Evolutionary conservation across 768 basidiomycete species (phyloP).

Genomic region (Galerina sulciceps): DNA sequence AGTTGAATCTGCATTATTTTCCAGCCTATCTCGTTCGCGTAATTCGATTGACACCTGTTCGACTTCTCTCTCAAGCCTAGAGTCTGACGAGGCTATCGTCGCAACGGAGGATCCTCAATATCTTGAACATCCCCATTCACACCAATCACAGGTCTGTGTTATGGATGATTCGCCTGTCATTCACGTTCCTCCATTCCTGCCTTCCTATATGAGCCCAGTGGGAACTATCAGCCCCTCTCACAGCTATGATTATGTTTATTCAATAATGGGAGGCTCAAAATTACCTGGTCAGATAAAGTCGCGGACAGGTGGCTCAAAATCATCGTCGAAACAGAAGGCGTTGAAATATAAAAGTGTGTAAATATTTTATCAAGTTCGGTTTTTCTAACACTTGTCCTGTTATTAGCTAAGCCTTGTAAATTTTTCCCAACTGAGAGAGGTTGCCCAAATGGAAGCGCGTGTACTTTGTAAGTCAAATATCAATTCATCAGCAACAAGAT

Average conservation of each 20-base stretch:
- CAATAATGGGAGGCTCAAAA: conserved; percentile 6
- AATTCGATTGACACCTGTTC: conserved; percentile 28
- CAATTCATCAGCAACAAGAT: neutral
- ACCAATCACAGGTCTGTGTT: conserved; percentile 43
- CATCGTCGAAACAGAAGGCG: conserved; percentile 35
- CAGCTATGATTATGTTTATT: conserved; percentile 22
- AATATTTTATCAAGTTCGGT: neutral
- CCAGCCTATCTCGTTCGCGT: conserved; percentile 24
- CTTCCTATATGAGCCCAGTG: conserved; percentile 14
- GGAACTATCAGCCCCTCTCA: conserved; percentile 17
- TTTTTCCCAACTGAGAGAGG: conserved; percentile 48
- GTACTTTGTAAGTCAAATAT: conserved; percentile 57
- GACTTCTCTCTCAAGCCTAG: conserved; percentile 26
- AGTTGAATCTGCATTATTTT: conserved; percentile 19
- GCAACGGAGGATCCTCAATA: conserved; percentile 45
- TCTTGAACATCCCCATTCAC: conserved; percentile 40
- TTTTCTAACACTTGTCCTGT: neutral
- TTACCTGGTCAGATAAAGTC: conserved; percentile 10
- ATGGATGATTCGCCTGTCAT: conserved; percentile 34
- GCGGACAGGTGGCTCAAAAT: conserved; percentile 23
- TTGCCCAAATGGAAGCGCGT: conserved; percentile 58
- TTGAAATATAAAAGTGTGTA: conserved; percentile 48
- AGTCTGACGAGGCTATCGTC: conserved; percentile 35
- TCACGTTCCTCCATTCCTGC: conserved; percentile 37
- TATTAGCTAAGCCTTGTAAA: conserved; percentile 64